Conservation (phyloP, 2,329 filamentous ascomycete species). For the Paracorniculantispora psalliotae region DNA sequence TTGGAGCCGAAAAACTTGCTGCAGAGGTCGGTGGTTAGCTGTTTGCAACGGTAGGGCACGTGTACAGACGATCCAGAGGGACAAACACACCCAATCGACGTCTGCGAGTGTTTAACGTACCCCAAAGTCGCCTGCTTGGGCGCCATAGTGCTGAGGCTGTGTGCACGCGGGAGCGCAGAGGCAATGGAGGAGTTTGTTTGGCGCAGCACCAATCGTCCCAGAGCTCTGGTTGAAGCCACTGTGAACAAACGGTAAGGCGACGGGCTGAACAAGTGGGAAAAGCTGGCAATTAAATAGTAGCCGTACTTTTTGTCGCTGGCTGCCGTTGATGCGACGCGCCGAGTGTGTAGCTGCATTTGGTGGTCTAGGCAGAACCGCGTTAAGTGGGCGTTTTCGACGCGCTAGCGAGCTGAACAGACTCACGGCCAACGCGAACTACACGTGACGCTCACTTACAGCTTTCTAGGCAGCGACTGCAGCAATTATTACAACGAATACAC, state of each 20-base stretch:
- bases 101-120: slow-evolving; percentile 76
- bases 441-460: background rate
- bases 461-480: background rate
- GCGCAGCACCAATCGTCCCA: slow-evolving; percentile 10
- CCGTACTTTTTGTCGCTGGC: background rate
- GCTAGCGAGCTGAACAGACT: background rate
- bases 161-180: background rate
- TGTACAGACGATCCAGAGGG: background rate
- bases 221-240: slow-evolving; percentile 6
- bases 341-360: background rate
- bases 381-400: slow-evolving; percentile 14
- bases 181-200: background rate
- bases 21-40: background rate
- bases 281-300: background rate
- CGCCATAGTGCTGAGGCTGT: slow-evolving; percentile 31
- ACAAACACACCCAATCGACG: slow-evolving; percentile 63
- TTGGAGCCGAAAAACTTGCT: slow-evolving; percentile 82
- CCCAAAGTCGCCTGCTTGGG: slow-evolving; percentile 77
- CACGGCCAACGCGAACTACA: slow-evolving; percentile 4
- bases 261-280: background rate
- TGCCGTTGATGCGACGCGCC: slow-evolving; percentile 6
- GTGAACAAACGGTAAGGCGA: background rate
- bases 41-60: background rate
- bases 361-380: slow-evolving; percentile 16
- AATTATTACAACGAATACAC: too few species aligned